These are phyloP conservation scores for Salix caprea DNA, from an alignment of 345 rosid species.

Conservation along the genomic window DNA sequence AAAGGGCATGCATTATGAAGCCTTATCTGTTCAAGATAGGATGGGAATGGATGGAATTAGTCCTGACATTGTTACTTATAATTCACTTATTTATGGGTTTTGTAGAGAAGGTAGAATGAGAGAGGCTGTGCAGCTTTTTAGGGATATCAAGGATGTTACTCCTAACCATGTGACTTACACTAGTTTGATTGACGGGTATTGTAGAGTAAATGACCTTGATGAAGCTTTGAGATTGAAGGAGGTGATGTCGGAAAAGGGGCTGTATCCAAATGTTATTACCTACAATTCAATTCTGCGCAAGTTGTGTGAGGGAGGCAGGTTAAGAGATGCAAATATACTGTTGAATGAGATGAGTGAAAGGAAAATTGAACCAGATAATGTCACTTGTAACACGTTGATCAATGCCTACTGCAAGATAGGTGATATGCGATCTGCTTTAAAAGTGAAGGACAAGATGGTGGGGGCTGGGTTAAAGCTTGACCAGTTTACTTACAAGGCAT, in stretches of 20 bases:
- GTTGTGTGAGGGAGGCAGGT: conserved; percentile 76
- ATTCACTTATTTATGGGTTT: conserved; percentile 69
- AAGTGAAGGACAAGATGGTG: conserved; percentile 72
- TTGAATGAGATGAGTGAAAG: conserved; percentile 75
- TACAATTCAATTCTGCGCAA: conserved; percentile 75
- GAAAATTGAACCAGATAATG: conserved; percentile 70
- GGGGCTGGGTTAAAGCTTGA: conserved; percentile 71
- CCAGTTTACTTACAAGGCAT: conserved; percentile 62
- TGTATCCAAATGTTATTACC: conserved; percentile 65
- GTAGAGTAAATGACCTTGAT: conserved; percentile 67
- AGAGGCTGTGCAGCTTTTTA: conserved; percentile 68
- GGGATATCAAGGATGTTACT: conserved; percentile 53
- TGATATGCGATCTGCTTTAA: conserved; percentile 76
- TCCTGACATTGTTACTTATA: conserved; percentile 79
- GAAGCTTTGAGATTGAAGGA: conserved; percentile 68
- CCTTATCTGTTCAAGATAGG: conserved; percentile 74
- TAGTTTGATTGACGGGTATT: conserved; percentile 85
- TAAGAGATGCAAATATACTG: conserved; percentile 71
- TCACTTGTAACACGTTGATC: conserved; percentile 83
- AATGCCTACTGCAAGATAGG: conserved; percentile 85
- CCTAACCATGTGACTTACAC: conserved; percentile 77
- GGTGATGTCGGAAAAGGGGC: conserved; percentile 67
- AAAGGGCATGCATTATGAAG: conserved; percentile 92
- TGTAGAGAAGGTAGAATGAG: conserved; percentile 94
- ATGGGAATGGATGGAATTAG: conserved; percentile 61